A percentile compares a stretch with the other conserved stretches of the same genome.
Evolutionary conservation across 2,329 filamentous ascomycete genomes (phyloP).

Genomic region (Pestalotiopsis sp.): DNA sequence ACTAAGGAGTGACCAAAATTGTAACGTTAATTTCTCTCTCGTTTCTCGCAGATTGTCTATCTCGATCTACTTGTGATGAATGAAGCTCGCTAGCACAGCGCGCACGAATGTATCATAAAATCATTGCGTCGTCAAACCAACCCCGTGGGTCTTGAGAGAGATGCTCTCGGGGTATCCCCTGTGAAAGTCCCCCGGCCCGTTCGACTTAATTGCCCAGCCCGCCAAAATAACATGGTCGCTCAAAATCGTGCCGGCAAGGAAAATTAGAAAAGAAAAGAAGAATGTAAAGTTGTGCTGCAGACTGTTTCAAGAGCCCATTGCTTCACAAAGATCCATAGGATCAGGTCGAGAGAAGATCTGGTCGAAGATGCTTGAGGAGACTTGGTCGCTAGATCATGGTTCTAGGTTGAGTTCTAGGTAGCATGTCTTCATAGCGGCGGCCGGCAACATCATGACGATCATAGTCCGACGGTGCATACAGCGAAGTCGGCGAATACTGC

Average conservation of each 20-base stretch:
- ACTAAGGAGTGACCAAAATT: not conserved
- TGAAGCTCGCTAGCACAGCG: slow-evolving; percentile 3
- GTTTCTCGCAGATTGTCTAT: not conserved
- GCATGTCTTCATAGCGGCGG: slow-evolving; percentile 18
- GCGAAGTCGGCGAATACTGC: slow-evolving; percentile 6
- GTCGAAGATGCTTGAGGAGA: not conserved
- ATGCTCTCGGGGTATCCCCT: not conserved
- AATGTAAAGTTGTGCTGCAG: not conserved
- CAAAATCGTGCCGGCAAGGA: not conserved
- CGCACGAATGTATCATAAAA: slow-evolving; percentile 8
- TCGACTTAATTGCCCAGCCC: not conserved
- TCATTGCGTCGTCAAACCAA: slow-evolving; percentile 8
- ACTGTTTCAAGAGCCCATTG: not conserved
- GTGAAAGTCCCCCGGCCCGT: not conserved
- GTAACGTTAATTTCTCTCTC: not conserved
- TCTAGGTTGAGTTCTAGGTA: slow-evolving; percentile 14
- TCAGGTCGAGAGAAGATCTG: not conserved
- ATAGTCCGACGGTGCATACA: slow-evolving; percentile 6
- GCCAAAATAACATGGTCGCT: not conserved
- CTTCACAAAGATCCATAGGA: not conserved
- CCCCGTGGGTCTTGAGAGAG: not conserved
- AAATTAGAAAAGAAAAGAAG: not conserved
- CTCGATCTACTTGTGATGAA: not conserved
- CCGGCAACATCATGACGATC: slow-evolving; percentile 3
- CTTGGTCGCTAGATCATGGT: slow-evolving; percentile 10